Evolutionary conservation across 371 early-diverging fungal species (phyloP).

Genomic region (Globomyces sp.): DNA sequence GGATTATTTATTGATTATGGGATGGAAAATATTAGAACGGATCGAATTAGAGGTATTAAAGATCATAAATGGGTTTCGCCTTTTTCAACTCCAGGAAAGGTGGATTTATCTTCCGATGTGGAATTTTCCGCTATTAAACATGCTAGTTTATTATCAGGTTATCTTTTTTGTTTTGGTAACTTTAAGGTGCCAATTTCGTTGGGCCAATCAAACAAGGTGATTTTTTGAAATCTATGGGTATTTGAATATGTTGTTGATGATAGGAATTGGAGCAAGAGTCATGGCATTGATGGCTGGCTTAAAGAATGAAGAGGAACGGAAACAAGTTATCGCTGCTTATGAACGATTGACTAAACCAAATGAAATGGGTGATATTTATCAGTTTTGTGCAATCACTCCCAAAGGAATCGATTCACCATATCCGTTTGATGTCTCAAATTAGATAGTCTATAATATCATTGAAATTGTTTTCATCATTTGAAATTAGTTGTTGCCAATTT

Average conservation of each 20-base stretch:
- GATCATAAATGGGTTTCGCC: slow-evolving; percentile 78
- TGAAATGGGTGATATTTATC: slow-evolving; percentile 45
- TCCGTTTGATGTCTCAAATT: background rate
- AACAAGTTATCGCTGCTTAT: slow-evolving; percentile 64
- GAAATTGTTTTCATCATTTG: too few relatives aligned
- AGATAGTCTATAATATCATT: too few relatives aligned
- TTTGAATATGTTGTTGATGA: too few relatives aligned
- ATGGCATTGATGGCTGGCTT: slow-evolving; percentile 67
- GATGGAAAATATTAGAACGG: slow-evolving; percentile 68
- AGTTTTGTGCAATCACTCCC: slow-evolving; percentile 19
- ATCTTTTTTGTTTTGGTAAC: slow-evolving; percentile 12
- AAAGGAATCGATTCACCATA: background rate
- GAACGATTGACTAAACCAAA: slow-evolving; percentile 45
- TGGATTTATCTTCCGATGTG: slow-evolving; percentile 92
- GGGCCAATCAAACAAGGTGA: slow-evolving; percentile 84
- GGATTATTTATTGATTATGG: slow-evolving; percentile 92
- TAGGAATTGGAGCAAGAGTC: slow-evolving; percentile 66
- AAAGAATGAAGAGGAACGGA: slow-evolving; percentile 47
- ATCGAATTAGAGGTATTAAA: slow-evolving; percentile 83
- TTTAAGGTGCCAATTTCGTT: slow-evolving; percentile 11
- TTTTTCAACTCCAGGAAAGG: slow-evolving; percentile 75
- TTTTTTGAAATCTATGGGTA: slow-evolving; percentile 79
- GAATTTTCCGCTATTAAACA: slow-evolving; percentile 78
- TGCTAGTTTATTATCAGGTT: slow-evolving; percentile 56
- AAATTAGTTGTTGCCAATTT: too few relatives aligned